phyloP scores from a whole-genome alignment of 805 yeast species.

The Lipomyces orientalis region DNA sequence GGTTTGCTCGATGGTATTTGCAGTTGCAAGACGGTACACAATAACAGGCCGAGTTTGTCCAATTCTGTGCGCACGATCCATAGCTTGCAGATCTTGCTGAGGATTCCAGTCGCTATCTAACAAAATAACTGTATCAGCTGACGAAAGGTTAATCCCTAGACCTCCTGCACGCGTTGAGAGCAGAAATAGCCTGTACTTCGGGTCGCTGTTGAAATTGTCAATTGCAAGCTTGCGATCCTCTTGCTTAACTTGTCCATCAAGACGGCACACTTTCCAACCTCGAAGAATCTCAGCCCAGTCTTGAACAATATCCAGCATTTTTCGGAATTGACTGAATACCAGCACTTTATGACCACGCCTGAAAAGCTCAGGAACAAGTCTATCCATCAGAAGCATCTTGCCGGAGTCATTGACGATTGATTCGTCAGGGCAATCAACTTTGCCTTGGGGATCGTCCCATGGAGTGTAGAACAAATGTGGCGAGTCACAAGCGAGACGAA shows the following conservation, averaged over 20 bases:
- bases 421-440: slow-evolving; percentile 45
- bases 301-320: slow-evolving; percentile 77
- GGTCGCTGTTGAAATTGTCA: slow-evolving; percentile 51
- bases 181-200: slow-evolving; percentile 60
- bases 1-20: slow-evolving; percentile 82
- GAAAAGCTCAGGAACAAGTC: slow-evolving; percentile 60
- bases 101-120: slow-evolving; percentile 98
- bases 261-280: slow-evolving; percentile 57
- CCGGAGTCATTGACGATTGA: slow-evolving; percentile 64
- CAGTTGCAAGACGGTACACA: slow-evolving; percentile 75
- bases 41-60: slow-evolving; percentile 88
- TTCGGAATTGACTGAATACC: slow-evolving; percentile 86
- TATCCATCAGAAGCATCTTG: slow-evolving; percentile 72
- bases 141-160: slow-evolving; percentile 81
- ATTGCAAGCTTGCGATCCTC: slow-evolving; percentile 70
- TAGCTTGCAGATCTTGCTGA: slow-evolving; percentile 94
- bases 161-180: slow-evolving; percentile 96
- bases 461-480: slow-evolving; percentile 87
- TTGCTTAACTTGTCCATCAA: slow-evolving; percentile 78
- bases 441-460: slow-evolving; percentile 54
- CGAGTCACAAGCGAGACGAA: slow-evolving; percentile 82
- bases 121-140: slow-evolving; percentile 87
- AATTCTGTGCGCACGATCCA: slow-evolving; percentile 92
- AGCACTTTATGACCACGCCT: slow-evolving; percentile 67
- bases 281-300: slow-evolving; percentile 67